Conservation (phyloP, 2,329 filamentous ascomycete species). For the Penicillium sp. region DNA sequence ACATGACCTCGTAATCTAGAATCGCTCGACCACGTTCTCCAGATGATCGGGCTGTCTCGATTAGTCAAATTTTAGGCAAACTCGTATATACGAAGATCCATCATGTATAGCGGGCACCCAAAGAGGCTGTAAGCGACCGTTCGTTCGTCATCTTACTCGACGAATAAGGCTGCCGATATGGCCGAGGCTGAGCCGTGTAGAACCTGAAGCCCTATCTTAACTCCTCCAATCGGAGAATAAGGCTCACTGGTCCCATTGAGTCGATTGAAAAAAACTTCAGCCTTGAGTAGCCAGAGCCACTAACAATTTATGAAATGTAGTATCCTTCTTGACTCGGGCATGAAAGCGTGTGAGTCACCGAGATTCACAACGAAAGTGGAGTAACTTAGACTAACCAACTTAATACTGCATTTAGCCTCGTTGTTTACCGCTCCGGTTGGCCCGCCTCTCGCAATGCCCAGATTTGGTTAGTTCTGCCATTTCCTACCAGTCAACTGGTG, state of each 20-base stretch:
- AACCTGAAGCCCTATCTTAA: background rate
- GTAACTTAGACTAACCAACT: background rate
- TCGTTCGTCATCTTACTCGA: background rate
- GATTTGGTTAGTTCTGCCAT: background rate
- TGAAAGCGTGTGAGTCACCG: conserved; percentile 5
- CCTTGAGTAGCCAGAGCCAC: too few species aligned
- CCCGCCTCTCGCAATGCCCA: background rate
- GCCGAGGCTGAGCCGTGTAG: background rate
- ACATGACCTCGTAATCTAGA: background rate
- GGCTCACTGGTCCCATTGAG: background rate
- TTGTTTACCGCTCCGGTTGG: background rate
- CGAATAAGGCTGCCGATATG: too few species aligned
- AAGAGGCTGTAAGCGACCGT: background rate
- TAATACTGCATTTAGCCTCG: background rate
- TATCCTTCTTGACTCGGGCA: background rate
- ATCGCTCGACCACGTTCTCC: background rate
- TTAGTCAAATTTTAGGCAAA: background rate
- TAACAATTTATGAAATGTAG: too few species aligned
- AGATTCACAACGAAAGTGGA: background rate
- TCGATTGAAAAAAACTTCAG: background rate
- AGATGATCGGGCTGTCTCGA: background rate
- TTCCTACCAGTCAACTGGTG: background rate
- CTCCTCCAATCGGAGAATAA: background rate
- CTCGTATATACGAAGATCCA: background rate
- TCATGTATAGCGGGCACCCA: background rate